Conservation (phyloP, 2,329 filamentous ascomycete species). For the Sordariomycetes sp. region DNA sequence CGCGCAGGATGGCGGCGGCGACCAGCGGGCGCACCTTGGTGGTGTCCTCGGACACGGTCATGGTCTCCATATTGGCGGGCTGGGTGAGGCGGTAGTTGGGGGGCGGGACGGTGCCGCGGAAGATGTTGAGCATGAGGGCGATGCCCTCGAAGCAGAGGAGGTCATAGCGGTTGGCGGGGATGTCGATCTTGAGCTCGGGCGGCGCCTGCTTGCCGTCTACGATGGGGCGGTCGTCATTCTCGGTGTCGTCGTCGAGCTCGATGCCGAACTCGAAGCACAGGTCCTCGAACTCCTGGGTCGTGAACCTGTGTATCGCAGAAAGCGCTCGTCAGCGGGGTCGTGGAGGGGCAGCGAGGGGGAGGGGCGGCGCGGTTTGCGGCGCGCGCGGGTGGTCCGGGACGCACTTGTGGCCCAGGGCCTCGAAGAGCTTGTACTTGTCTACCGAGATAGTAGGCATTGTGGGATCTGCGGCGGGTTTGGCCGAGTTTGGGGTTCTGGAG, state of each 20-base stretch:
- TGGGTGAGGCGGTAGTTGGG: constrained; percentile 70
- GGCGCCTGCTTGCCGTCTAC: constrained; percentile 72
- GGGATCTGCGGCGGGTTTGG: constrained; percentile 9
- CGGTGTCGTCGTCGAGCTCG: constrained; percentile 92
- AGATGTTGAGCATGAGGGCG: constrained; percentile 89
- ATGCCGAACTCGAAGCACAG: constrained; percentile 98
- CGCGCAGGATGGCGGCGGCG: constrained; percentile 77
- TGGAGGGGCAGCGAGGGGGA: constrained; percentile 11
- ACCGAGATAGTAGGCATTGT: constrained; percentile 92
- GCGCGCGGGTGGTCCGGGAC: constrained; percentile 13
- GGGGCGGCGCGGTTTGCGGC: constrained; percentile 6
- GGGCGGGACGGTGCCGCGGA: constrained; percentile 60
- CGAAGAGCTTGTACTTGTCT: constrained; percentile 91
- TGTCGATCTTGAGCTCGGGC: constrained; percentile 94
- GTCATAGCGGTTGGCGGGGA: constrained; percentile 86
- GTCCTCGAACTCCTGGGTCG: constrained; percentile 89
- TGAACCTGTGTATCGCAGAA: constrained; percentile 45
- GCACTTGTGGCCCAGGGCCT: constrained; percentile 79
- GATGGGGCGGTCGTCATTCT: constrained; percentile 52
- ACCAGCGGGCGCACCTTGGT: constrained; percentile 74
- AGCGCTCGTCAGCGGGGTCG: constrained; percentile 5
- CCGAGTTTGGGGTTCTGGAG: background rate
- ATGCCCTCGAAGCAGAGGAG: constrained; percentile 98
- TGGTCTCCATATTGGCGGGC: constrained; percentile 65
- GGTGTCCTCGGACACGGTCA: constrained; percentile 67